Evolutionary conservation across 306 rosid species (phyloP).

Genomic region (Dalbergia cochinchinensis): DNA sequence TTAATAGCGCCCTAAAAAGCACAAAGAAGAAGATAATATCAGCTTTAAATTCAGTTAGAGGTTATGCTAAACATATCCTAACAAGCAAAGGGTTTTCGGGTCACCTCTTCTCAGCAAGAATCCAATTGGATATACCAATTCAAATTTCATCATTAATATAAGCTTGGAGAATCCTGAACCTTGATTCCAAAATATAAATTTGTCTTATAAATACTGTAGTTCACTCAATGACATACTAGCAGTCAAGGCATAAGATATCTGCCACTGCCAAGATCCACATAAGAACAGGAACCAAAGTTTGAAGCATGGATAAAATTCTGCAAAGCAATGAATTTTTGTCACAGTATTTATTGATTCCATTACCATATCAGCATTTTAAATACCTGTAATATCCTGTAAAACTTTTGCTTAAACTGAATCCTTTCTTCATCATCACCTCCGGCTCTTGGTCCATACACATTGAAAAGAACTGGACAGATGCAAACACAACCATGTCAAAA

Average conservation of each 20-base stretch:
- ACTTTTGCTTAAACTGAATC: constrained; percentile 73
- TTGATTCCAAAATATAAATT: constrained; percentile 34
- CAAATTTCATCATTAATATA: not conserved
- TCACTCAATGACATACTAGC: constrained; percentile 10
- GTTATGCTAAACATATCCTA: constrained; percentile 22
- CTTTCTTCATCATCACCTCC: constrained; percentile 78
- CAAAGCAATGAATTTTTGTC: constrained; percentile 29
- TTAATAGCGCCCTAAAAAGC: not conserved
- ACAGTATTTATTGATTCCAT: constrained; percentile 6
- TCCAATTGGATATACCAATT: not conserved
- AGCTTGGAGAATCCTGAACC: not conserved
- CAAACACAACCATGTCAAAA: constrained; percentile 40
- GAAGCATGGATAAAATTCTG: constrained; percentile 29
- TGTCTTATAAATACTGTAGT: not conserved
- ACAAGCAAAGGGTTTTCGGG: constrained; percentile 1
- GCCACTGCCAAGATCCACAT: constrained; percentile 22
- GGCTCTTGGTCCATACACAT: constrained; percentile 93
- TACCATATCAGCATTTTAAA: not conserved
- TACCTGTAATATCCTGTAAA: constrained; percentile 85
- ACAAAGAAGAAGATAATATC: constrained; percentile 6
- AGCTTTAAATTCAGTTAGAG: constrained; percentile 24
- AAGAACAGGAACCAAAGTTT: constrained; percentile 27
- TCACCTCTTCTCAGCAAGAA: constrained; percentile 18
- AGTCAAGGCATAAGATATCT: constrained; percentile 32
- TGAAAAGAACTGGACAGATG: constrained; percentile 77